Percentiles rank a stretch among this genome's conserved stretches.
Evolutionary conservation across 2,329 filamentous ascomycete genomes (phyloP).

Genomic region (Trichoderma breve): DNA sequence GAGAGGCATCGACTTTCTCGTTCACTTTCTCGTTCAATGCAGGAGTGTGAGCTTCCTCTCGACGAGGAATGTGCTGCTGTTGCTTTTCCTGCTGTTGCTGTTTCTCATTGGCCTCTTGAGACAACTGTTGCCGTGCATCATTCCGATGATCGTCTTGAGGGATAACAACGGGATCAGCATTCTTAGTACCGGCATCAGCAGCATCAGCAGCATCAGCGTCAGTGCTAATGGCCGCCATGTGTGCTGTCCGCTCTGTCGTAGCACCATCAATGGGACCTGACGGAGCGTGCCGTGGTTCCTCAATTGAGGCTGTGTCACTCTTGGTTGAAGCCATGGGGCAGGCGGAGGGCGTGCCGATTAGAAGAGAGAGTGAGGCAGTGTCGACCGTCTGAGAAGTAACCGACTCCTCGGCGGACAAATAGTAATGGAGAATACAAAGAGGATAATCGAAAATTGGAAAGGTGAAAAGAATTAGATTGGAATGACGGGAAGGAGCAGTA

Average conservation of each 20-base stretch:
- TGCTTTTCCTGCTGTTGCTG: background rate
- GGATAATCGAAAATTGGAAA: background rate
- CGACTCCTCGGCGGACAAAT: background rate
- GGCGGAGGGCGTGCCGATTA: background rate
- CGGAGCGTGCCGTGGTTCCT: constrained; percentile 5
- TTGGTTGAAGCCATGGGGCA: constrained; percentile 8
- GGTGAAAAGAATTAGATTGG: background rate
- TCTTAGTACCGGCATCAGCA: background rate
- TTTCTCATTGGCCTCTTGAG: background rate
- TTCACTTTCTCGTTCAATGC: constrained; percentile 1
- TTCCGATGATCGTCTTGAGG: background rate
- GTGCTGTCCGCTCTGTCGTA: background rate
- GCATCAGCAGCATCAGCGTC: background rate
- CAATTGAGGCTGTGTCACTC: constrained; percentile 19
- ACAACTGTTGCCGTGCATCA: background rate
- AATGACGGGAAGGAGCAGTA: background rate
- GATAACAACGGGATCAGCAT: background rate
- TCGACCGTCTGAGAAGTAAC: background rate
- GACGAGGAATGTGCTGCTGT: background rate
- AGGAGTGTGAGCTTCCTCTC: background rate
- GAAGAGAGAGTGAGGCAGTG: constrained; percentile 8
- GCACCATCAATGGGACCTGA: background rate
- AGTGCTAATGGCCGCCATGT: background rate
- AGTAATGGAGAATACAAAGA: background rate
- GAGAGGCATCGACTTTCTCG: background rate